phyloP scores from a whole-genome alignment of 345 rosid species.

The Erodium maritimum region DNA sequence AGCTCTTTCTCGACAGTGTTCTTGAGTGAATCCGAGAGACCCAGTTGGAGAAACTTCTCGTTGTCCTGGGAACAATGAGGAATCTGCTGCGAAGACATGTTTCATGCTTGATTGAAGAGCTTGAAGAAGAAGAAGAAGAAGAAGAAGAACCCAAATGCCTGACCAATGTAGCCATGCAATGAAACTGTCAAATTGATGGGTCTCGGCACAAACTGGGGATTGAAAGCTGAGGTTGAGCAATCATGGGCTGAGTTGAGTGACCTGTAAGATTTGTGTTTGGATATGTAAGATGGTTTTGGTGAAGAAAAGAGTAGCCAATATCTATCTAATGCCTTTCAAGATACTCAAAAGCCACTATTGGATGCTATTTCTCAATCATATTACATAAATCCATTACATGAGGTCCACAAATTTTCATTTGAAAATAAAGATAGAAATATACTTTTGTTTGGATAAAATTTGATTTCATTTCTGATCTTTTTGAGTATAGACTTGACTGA shows the following conservation, averaged over 20 bases:
- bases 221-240: background rate
- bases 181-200: background rate
- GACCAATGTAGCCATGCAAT: constrained; percentile 32
- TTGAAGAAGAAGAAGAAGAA: constrained; percentile 29
- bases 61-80: constrained; percentile 28
- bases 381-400: background rate
- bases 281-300: background rate
- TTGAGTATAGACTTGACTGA: too few species aligned
- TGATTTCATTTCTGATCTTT: too few species aligned
- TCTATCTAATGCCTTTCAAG: background rate
- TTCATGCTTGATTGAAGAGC: constrained; percentile 20
- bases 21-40: constrained; percentile 33
- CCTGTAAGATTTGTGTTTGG: background rate
- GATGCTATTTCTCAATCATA: too few species aligned
- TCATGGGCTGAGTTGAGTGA: background rate
- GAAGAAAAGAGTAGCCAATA: background rate
- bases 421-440: background rate
- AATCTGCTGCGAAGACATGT: constrained; percentile 21
- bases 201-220: too few species aligned
- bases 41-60: constrained; percentile 20
- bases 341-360: background rate
- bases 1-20: constrained; percentile 23
- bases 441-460: background rate
- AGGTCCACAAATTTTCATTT: background rate
- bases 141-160: constrained; percentile 28